phyloP scores from a whole-genome alignment of 2,329 filamentous ascomycete species.

The Remersonia thermophila region DNA sequence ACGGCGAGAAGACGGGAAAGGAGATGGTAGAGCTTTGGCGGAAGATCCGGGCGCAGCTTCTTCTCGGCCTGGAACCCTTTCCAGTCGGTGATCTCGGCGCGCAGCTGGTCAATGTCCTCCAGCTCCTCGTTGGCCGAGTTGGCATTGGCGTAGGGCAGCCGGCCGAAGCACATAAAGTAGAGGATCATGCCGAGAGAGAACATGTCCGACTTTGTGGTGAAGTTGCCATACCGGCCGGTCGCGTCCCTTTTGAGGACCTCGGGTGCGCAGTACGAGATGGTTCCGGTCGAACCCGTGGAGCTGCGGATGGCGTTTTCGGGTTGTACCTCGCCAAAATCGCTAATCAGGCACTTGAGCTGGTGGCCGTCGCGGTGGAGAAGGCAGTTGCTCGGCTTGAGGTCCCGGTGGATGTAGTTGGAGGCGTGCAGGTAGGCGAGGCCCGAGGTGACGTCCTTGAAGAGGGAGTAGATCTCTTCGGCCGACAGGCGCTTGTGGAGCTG shows the following conservation, averaged over 20 bases:
- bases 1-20: slow-evolving; percentile 71
- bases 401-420: slow-evolving; percentile 89
- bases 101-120: slow-evolving; percentile 76
- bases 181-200: slow-evolving; percentile 98
- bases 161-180: slow-evolving; percentile 93
- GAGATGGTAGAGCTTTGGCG: slow-evolving; percentile 72
- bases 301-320: slow-evolving; percentile 67
- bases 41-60: slow-evolving; percentile 66
- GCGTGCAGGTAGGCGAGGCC: slow-evolving; percentile 81
- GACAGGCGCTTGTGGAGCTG: slow-evolving; percentile 35
- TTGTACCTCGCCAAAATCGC: slow-evolving; percentile 96
- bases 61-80: slow-evolving; percentile 71
- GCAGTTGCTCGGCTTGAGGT: slow-evolving; percentile 93
- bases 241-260: slow-evolving; percentile 68
- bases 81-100: slow-evolving; percentile 80
- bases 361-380: slow-evolving; percentile 66
- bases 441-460: slow-evolving; percentile 91
- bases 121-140: slow-evolving; percentile 82
- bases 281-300: slow-evolving; percentile 87
- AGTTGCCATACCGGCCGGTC: slow-evolving; percentile 71
- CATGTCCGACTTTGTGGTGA: slow-evolving; percentile 95
- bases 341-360: slow-evolving; percentile 72
- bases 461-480: slow-evolving; percentile 90
- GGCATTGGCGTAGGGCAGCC: slow-evolving; percentile 72
- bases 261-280: slow-evolving; percentile 93